Conservation (phyloP, 2,329 filamentous ascomycete genomes). For the Drechslerella stenobrocha region DNA sequence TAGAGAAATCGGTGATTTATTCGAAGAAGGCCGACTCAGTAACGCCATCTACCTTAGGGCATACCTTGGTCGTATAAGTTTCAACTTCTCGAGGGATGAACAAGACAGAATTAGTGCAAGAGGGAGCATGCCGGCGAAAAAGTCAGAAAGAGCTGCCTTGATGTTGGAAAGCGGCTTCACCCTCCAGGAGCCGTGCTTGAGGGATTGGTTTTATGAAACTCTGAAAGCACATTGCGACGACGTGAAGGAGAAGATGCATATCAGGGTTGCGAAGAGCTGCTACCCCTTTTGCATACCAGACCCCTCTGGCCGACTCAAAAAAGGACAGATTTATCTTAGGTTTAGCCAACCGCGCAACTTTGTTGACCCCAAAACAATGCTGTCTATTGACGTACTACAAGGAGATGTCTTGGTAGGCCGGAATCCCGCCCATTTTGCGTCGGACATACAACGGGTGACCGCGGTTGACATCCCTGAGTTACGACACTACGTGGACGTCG, state of each 20-base stretch:
- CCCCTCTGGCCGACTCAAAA: constrained; percentile 64
- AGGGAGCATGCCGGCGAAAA: background rate
- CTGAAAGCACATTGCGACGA: constrained; percentile 62
- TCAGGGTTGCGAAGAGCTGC: constrained; percentile 66
- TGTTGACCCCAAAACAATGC: constrained; percentile 46
- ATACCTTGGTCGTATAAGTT: constrained; percentile 60
- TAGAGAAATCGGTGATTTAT: constrained; percentile 61
- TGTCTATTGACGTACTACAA: constrained; percentile 56
- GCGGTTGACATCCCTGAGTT: constrained; percentile 61
- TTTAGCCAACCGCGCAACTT: constrained; percentile 61
- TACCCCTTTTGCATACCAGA: constrained; percentile 71
- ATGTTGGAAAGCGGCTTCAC: constrained; percentile 61
- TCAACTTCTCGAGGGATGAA: constrained; percentile 8
- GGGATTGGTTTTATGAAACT: constrained; percentile 59
- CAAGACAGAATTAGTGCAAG: background rate
- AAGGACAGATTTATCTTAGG: constrained; percentile 69
- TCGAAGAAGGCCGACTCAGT: constrained; percentile 58
- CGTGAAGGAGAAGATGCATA: constrained; percentile 63
- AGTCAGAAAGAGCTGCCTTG: constrained; percentile 10
- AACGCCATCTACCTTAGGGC: constrained; percentile 60
- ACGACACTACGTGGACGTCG: constrained; percentile 72
- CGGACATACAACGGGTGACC: constrained; percentile 71
- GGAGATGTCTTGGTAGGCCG: constrained; percentile 69
- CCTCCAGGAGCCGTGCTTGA: constrained; percentile 60
- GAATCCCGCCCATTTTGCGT: constrained; percentile 69